A percentile compares a stretch with the other conserved stretches of the same genome.
These are phyloP conservation scores for Saccharum officinarum DNA, from an alignment of 176 grass and related monocot species.

Conservation along the genomic window DNA sequence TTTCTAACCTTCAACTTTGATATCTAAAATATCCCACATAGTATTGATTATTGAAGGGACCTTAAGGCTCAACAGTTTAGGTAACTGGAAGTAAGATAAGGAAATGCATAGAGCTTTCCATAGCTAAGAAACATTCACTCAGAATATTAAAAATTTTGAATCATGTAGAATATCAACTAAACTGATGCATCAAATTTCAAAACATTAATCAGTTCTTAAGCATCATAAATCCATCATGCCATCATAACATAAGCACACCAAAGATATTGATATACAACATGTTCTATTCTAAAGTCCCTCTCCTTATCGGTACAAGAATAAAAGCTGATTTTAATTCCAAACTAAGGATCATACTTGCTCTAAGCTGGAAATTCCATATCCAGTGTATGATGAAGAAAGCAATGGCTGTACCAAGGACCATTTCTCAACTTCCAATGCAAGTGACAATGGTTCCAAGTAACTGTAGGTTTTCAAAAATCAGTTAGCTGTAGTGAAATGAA, in stretches of 20 bases:
- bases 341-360: constrained; percentile 69
- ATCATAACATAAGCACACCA: neutral
- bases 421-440: constrained; percentile 85
- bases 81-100: neutral
- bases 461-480: constrained; percentile 43
- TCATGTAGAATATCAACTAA: neutral
- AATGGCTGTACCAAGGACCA: constrained; percentile 97
- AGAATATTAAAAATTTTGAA: constrained; percentile 10
- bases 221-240: constrained; percentile 8
- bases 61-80: neutral
- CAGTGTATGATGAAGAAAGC: constrained; percentile 95
- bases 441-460: constrained; percentile 89
- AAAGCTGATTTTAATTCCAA: neutral
- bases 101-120: neutral
- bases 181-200: neutral
- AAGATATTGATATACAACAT: neutral
- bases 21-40: neutral
- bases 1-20: constrained; percentile 7
- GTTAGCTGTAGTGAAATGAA: constrained; percentile 15
- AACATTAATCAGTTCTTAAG: constrained; percentile 4
- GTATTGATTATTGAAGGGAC: neutral
- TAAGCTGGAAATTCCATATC: constrained; percentile 98
- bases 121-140: neutral
- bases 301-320: constrained; percentile 19
- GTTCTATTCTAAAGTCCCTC: neutral